Percentiles rank a stretch among this genome's conserved stretches.
phyloP scores from a whole-genome alignment of 345 rosid species.

The Turnera subulata region DNA sequence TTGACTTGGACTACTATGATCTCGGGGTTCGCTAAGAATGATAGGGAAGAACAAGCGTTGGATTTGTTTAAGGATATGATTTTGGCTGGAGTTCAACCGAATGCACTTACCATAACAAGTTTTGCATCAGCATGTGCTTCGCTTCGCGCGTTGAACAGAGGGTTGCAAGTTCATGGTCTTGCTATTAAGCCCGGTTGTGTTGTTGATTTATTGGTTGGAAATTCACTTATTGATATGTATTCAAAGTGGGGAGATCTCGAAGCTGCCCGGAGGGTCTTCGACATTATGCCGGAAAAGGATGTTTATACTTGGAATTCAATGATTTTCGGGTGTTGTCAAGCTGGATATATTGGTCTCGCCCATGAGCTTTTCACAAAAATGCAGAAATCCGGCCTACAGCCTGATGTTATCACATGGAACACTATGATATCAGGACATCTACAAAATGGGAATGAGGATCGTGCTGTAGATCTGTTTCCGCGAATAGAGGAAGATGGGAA shows the following conservation, averaged over 20 bases:
- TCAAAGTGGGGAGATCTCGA: constrained; percentile 69
- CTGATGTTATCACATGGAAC: constrained; percentile 88
- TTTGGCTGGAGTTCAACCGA: constrained; percentile 57
- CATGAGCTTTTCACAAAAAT: constrained; percentile 56
- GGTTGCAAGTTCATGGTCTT: constrained; percentile 58
- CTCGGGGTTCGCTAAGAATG: constrained; percentile 75
- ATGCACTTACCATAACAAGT: constrained; percentile 63
- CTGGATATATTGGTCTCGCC: constrained; percentile 75
- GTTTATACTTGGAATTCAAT: constrained; percentile 76
- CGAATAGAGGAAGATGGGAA: constrained; percentile 68
- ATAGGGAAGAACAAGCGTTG: constrained; percentile 51
- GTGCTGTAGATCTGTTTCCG: constrained; percentile 68
- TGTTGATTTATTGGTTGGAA: constrained; percentile 60
- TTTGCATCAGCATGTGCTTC: constrained; percentile 71
- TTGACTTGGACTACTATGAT: no score
- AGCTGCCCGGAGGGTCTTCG: constrained; percentile 61
- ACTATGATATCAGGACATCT: constrained; percentile 81
- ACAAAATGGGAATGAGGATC: constrained; percentile 70
- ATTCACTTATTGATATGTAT: constrained; percentile 83
- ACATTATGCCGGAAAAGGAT: constrained; percentile 51
- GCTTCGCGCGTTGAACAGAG: constrained; percentile 40
- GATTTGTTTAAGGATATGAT: constrained; percentile 62
- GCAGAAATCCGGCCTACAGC: constrained; percentile 51
- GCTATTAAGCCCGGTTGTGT: constrained; percentile 53
- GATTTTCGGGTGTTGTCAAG: constrained; percentile 79